Base-by-base conservation (phyloP, 129 eudicot genomes). In the Helichrysum umbraculigerum region DNA sequence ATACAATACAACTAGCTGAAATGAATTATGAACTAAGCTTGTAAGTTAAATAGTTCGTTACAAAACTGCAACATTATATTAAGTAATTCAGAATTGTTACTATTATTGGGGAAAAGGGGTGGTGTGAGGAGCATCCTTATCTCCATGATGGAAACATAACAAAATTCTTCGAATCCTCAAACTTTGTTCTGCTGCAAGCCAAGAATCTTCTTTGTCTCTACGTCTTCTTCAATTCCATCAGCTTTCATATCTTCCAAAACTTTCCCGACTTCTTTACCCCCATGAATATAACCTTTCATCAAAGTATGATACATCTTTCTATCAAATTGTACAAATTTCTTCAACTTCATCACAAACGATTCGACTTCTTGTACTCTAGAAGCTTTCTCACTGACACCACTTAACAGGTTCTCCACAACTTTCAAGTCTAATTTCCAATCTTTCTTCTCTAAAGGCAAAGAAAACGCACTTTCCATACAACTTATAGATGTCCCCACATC, bases 271-370 rank as follows among this genome's bases (percentile, higher is more conserved):
- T 87, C 86, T 75, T 86, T 86, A 56, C 85, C 90, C 67, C 78
- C 69, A 79, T 78, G 70, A 10, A 87, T 66, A 63, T 52, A 81
- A 20, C 85, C 83, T 71, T 72, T 80, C 56, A 92, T 61, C 82
- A 87, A 76, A 3, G 76, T 71, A 83, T 86, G 84, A 73, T 88
- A 90, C 90, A 88, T 86, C 67, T 74, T 76, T 72, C 84, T 84
- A 72, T 84, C 82, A 33, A 87, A 35, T 8, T 72, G 79, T 72
- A 79, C 60, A 67, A 83, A 78, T 12, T 61, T 76, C 78, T 81
- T 85, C 83, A 88, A 78, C 32, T 68, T 68, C 5, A 58, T 56
- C 41, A 87, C 64, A 44, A 88, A 83, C n/a, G 42, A 51, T 44
- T 84, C 88, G 0, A 72, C 82, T 12, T 88, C 86, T 21, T 82